A percentile compares a stretch with the other conserved stretches of the same genome.
phyloP scores from a whole-genome alignment of 352 stramenopile genomes.

The Pseudoperonospora humuli region DNA sequence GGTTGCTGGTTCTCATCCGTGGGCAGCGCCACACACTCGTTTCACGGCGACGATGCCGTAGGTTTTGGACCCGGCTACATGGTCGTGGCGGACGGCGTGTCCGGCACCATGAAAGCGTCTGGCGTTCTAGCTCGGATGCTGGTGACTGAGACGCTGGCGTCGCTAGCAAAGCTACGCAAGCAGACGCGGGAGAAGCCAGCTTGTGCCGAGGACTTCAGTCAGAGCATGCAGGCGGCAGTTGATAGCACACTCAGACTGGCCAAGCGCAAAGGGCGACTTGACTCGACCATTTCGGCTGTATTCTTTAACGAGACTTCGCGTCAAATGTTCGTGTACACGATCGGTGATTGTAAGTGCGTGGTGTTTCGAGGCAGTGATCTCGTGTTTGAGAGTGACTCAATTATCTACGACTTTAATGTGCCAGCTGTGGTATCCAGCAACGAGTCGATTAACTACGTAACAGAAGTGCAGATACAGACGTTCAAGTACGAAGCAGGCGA shows the following conservation, averaged over 20 bases:
- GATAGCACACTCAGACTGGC: conserved; percentile 66
- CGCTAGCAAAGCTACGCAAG: conserved; percentile 66
- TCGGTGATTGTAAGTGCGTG: conserved; percentile 85
- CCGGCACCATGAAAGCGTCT: conserved; percentile 77
- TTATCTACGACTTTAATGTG: conserved; percentile 89
- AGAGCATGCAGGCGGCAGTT: conserved; percentile 61
- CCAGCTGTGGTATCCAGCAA: conserved; percentile 82
- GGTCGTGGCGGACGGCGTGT: conserved; percentile 81
- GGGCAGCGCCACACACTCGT: conserved; percentile 63
- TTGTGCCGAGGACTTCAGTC: conserved; percentile 51
- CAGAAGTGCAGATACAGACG: conserved; percentile 64
- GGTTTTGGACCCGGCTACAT: conserved; percentile 82
- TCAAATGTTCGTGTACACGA: conserved; percentile 80
- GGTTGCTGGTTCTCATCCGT: conserved; percentile 68
- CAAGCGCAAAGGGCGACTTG: conserved; percentile 70
- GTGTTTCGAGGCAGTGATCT: conserved; percentile 51
- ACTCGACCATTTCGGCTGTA: conserved; percentile 78
- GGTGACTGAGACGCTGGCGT: conserved; percentile 63
- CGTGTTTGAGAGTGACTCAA: conserved; percentile 84
- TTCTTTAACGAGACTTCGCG: conserved; percentile 66
- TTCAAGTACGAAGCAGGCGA: conserved; percentile 67
- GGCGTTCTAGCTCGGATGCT: conserved; percentile 72
- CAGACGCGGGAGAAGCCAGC: conserved; percentile 40
- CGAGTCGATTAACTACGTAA: conserved; percentile 73
- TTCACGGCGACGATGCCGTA: conserved; percentile 81